These are phyloP conservation scores for Beta macrorhiza DNA, from an alignment of 179 eudicot genomes.

Conservation along the genomic window DNA sequence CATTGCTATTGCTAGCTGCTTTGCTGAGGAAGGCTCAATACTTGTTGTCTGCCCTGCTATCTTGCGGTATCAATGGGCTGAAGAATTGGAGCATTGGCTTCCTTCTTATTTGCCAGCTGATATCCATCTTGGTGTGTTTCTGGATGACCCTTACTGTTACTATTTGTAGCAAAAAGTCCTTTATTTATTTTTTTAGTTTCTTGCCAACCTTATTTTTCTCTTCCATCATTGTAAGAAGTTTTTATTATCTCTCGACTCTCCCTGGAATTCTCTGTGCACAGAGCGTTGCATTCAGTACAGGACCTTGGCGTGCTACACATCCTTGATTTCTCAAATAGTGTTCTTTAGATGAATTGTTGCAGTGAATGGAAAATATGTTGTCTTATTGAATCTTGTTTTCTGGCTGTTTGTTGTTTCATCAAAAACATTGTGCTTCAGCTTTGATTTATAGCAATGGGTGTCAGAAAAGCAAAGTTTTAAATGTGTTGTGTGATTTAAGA, in stretches of 20 bases:
- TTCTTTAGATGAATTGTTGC: not conserved
- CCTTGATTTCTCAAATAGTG: not conserved
- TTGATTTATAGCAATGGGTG: not conserved
- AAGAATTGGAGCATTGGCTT: constrained; percentile 97
- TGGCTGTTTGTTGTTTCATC: not conserved
- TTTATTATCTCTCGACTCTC: not conserved
- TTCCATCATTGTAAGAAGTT: not conserved
- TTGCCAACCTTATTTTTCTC: not conserved
- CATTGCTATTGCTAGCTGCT: constrained; percentile 87
- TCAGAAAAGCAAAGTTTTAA: not conserved
- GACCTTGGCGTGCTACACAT: not conserved
- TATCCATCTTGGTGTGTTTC: constrained; percentile 77
- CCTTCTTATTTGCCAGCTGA: constrained; percentile 86
- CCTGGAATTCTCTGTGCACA: not conserved
- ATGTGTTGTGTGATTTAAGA: not conserved
- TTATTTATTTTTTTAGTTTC: not conserved
- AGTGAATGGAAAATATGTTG: not conserved
- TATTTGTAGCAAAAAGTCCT: not conserved
- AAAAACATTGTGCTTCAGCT: not conserved
- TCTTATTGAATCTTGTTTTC: not conserved
- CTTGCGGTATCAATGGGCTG: constrained; percentile 93
- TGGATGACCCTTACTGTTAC: not conserved
- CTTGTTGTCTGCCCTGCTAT: constrained; percentile 98
- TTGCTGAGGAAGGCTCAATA: constrained; percentile 69
- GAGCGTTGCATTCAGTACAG: not conserved